Evolutionary conservation across 306 rosid species (phyloP).

Genomic region (Glycine tomentella): DNA sequence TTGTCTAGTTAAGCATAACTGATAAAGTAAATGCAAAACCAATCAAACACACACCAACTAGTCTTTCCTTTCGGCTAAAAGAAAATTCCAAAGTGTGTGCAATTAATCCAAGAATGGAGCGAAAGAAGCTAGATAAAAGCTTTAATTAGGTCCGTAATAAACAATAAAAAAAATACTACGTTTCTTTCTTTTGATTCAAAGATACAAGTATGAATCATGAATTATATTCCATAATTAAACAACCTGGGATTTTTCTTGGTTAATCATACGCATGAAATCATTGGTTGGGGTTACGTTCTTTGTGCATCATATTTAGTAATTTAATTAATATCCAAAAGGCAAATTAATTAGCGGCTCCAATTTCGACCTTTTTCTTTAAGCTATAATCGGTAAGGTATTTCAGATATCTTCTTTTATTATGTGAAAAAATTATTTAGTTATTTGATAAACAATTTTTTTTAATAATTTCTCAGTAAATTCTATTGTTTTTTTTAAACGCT

Average conservation of each 20-base stretch:
- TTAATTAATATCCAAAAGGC: neutral
- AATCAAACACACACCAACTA: too few relatives aligned
- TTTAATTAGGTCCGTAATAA: neutral
- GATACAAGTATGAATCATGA: constrained; percentile 27
- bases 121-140: neutral
- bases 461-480: too few relatives aligned
- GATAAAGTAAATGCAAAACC: constrained; percentile 4
- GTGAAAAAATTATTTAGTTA: neutral
- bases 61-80: constrained; percentile 8
- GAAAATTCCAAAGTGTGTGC: neutral
- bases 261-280: neutral
- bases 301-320: neutral
- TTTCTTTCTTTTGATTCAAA: neutral
- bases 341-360: neutral
- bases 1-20: neutral
- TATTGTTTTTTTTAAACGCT: too few relatives aligned
- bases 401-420: neutral
- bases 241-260: constrained; percentile 16
- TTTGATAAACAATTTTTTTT: too few relatives aligned
- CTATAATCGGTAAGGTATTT: too few relatives aligned
- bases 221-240: neutral
- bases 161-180: neutral
- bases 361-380: neutral
- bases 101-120: neutral
- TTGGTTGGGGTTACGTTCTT: neutral